Evolutionary conservation across 2,329 filamentous ascomycete species (phyloP), one percentile per base, ranked within the genome.

Genomic region (Xylaria sp.): DNA sequence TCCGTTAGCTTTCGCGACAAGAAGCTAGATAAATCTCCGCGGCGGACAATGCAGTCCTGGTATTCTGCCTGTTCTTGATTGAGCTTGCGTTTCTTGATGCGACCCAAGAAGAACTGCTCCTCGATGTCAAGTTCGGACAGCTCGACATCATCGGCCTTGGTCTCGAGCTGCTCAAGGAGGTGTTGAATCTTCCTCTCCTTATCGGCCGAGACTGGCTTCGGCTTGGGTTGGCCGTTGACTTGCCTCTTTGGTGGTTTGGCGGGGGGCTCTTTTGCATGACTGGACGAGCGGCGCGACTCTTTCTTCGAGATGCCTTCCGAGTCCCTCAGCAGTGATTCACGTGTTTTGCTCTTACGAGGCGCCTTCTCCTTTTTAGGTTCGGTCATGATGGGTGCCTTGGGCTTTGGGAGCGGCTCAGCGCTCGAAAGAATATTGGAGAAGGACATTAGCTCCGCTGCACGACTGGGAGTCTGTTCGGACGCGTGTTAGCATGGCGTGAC

Each of bases 371-470:
- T 81, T 53, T 80, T 78, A 1, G 61, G 39, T 65, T 82, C 80
- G 39, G 75, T 64, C 72, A 79, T 78, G 69, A 78, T 75, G 29
- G 75, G 73, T 7, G 75, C 71, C 57, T 77, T 85, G 7, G 86
- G 84, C 67, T 84, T 84, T 2, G 84, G 82, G 44, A 87, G 84
- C 60, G 91, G 89, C 63, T 93, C 90, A 62, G 92, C 86, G 72
- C 88, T 94, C 3, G 93, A 95, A 49, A 98, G 89, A 66, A 98
- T 96, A 77, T 94, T 97, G 71, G 93, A 96, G 76, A 98, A 96
- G 5, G 94, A 96, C 94, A 97, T 97, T 60, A 94, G 92, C 77
- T 97, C 92, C 65, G 91, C 90, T 45, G 90, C 85, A 77, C 94
- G 89, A 72, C 88, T 89, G 1, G 91, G 87, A 56, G 91, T 91